Evolutionary conservation across 1,139 yeast genomes (phyloP), one percentile per base, ranked within the genome.

Genomic region (Geotrichum aggregatum): DNA sequence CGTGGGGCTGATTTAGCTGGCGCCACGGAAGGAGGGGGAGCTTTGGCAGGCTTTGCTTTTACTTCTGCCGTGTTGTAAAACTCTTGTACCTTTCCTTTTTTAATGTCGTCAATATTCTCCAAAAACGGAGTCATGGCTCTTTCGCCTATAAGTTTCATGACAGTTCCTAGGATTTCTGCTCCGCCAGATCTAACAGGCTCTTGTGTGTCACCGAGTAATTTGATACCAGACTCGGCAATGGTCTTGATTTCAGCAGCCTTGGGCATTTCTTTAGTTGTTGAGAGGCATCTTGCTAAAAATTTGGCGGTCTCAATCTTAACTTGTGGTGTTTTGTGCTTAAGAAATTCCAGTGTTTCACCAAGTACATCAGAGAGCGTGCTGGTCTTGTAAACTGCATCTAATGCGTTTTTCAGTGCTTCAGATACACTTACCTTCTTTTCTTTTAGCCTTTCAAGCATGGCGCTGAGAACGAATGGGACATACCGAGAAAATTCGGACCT

Each of bases 121-220:
- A 89, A 67, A 52, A 74, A 77, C 8, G 76, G 73, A 46, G 72
- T 79, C 59, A 89, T 71, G 49, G 80, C 84, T 50, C 92, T 73
- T 61, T 82, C 86, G 0, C 96, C 96, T 5, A 82, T 76, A 16
- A 89, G 77, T 66, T 87, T 87, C 86, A 87, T 84, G 54, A 91
- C 70, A 0, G 86, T 82, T 4, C 97, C 98, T 44, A 89, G 77
- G 63, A 84, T 75, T 63, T 84, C 89, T 38, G 91, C 84, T 0
- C 92, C 85, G 1, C 84, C 82, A 52, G 83, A 80, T 64, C 98
- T 79, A 1, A 88, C 84, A 0, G 94, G 88, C 54, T 88, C 95
- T 64, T 85, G 88, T 0, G 95, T 83, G 59, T 92, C 98, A 50
- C 79, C 75, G 38, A 89, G 76, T 18, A 87, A 72, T 62, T 84